phyloP scores from a whole-genome alignment of 2,329 filamentous ascomycete genomes.

The Nemania sp. region DNA sequence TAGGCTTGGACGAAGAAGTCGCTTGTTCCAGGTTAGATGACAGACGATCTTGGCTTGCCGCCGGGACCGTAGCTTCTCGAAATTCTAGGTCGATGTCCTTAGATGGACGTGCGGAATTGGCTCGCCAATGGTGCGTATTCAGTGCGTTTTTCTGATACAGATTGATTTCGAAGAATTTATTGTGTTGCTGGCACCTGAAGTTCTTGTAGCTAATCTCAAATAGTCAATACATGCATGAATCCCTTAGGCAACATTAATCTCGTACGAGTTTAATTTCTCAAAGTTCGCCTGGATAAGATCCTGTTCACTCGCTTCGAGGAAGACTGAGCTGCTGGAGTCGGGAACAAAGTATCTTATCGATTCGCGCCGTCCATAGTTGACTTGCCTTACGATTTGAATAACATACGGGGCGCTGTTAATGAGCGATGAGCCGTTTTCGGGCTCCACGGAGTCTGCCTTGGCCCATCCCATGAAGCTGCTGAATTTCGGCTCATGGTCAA shows the following conservation, averaged over 20 bases:
- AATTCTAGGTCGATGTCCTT: conserved; percentile 54
- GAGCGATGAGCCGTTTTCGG: conserved; percentile 25
- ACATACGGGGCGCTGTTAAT: conserved; percentile 42
- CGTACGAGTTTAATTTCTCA: conserved; percentile 9
- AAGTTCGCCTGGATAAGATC: background rate
- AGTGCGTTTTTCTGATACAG: conserved; percentile 61
- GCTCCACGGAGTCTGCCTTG: conserved; percentile 41
- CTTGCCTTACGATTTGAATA: conserved; percentile 59
- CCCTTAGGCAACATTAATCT: background rate
- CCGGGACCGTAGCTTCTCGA: background rate
- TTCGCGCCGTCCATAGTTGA: conserved; percentile 60
- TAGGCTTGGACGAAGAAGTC: background rate
- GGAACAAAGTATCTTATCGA: conserved; percentile 57
- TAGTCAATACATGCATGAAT: conserved; percentile 4
- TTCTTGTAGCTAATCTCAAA: conserved; percentile 58
- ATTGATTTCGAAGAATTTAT: conserved; percentile 63
- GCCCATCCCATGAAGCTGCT: conserved; percentile 49
- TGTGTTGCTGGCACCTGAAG: conserved; percentile 57
- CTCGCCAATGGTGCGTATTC: conserved; percentile 60
- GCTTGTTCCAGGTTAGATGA: background rate
- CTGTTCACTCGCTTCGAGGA: background rate
- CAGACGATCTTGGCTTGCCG: too few species aligned
- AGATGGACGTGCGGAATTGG: conserved; percentile 56
- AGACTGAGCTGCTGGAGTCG: conserved; percentile 9
- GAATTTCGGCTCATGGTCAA: conserved; percentile 38